Evolutionary conservation across 805 yeast genomes (phyloP), one percentile per base, ranked within the genome.

Genomic region (Wickerhamomyces bovis): DNA sequence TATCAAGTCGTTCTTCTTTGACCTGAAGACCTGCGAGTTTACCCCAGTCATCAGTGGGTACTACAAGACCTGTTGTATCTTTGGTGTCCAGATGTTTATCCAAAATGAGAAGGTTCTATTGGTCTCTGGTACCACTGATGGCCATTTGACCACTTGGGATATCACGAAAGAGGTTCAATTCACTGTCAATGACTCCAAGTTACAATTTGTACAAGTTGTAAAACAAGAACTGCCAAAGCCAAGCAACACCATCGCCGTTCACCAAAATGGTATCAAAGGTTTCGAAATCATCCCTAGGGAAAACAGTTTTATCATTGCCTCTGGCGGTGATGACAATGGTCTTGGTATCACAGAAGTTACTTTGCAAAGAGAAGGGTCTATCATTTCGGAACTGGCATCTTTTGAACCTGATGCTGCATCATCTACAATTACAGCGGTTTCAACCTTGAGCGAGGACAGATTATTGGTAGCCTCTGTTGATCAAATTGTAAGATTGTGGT

Each of bases 241-340:
- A 33, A 51, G 71, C 2, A 52, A 69, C 36, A 68, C 71, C 42
- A 74, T 78, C 44, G 76, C 68, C 44, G 68, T 88, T 12, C 99
- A 94, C 58, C 96, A 90, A 62, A 88, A 92, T 35, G 89, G 97
- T 36, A 75, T 92, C 42, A 86, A 89, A 51, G 75, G 84, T 1
- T 58, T 86, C n/a, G 72, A 65, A 13, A 43, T 70, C 2, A 43
- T 63, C 12, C 56, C 50, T 2, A 46, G 42, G 38, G 42, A 44
- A 1, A 41, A 46, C 3, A 40, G 51, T 46, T 44, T 67, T 3
- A 58, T 65, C 20, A 62, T 86, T 5, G 68, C 80, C 6, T 80
- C 96, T 1, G 97, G 97, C 28, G 98, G 99, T 45, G 99, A 94
- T 61, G 99, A 94, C 58, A 90, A 92, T 64, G 85, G 89, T 0